Percentiles rank a stretch among this genome's conserved stretches.
phyloP scores from a whole-genome alignment of 139 green algal genomes.

The Tetradesmus obliquus region DNA sequence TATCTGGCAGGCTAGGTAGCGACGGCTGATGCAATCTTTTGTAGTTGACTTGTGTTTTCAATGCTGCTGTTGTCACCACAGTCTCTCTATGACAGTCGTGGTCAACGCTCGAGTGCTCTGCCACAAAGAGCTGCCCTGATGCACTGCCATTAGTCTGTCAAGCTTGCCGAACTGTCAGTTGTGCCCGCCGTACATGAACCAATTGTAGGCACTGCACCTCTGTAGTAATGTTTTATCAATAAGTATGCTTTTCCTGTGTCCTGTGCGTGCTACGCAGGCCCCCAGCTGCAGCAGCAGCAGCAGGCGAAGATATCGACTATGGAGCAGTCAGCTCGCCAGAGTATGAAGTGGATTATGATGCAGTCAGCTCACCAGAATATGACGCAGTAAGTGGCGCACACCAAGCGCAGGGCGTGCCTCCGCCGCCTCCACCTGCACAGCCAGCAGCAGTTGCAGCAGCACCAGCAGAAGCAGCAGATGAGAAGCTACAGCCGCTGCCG shows the following conservation, averaged over 20 bases:
- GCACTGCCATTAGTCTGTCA: no score
- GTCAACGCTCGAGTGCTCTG: no score
- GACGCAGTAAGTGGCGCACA: slow-evolving; percentile 29
- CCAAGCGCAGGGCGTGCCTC: background rate
- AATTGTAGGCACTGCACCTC: no score
- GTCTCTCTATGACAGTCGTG: no score
- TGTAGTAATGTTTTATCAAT: no score
- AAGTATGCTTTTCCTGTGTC: background rate
- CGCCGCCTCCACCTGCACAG: background rate
- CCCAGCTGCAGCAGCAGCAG: background rate
- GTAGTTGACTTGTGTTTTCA: background rate
- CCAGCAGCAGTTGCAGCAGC: background rate
- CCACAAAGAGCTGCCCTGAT: no score
- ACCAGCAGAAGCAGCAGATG: background rate
- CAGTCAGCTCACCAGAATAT: slow-evolving; percentile 37
- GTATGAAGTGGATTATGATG: slow-evolving; percentile 40
- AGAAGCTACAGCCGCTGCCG: background rate
- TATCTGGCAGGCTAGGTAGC: no score
- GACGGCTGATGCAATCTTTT: no score
- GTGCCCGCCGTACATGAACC: no score
- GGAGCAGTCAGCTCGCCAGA: slow-evolving; percentile 35
- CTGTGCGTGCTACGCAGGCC: background rate
- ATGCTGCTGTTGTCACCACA: no score
- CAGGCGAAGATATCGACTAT: slow-evolving; percentile 20
- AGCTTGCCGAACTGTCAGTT: no score